phyloP scores from a whole-genome alignment of 495 filamentous ascomycete species.

The Tetracladium setigerum region DNA sequence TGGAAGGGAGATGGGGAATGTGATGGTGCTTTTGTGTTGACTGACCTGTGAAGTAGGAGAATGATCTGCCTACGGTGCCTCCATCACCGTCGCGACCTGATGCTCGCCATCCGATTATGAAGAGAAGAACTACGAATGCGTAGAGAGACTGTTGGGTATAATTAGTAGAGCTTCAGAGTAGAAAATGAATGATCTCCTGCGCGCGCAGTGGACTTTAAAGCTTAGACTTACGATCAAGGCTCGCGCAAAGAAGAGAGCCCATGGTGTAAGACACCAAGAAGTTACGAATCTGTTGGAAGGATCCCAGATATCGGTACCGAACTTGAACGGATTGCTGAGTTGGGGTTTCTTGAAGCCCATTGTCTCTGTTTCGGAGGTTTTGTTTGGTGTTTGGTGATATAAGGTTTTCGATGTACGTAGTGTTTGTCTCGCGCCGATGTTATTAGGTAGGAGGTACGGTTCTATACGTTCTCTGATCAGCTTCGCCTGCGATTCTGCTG shows the following conservation, averaged over 20 bases:
- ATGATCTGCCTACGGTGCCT: slow-evolving; percentile 34
- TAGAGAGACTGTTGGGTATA: slow-evolving; percentile 46
- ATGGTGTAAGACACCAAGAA: slow-evolving; percentile 67
- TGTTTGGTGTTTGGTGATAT: no score
- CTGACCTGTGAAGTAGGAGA: slow-evolving; percentile 66
- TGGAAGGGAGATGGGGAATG: neutral
- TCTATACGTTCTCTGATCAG: no score
- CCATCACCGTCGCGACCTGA: slow-evolving; percentile 23
- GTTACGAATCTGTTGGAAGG: slow-evolving; percentile 59
- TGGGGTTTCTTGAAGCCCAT: no score
- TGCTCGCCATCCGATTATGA: slow-evolving; percentile 55
- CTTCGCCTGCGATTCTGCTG: no score
- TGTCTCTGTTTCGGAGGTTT: no score
- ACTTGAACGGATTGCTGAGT: slow-evolving; percentile 23
- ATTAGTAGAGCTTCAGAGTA: neutral
- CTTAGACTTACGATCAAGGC: slow-evolving; percentile 41
- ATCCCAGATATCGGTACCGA: slow-evolving; percentile 44
- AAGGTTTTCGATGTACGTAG: no score
- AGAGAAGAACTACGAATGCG: slow-evolving; percentile 60
- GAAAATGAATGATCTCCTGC: neutral
- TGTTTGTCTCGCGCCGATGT: no score
- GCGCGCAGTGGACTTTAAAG: slow-evolving; percentile 4
- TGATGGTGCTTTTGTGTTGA: no score
- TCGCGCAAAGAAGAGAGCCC: slow-evolving; percentile 48
- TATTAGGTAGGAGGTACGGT: no score